Conservation (phyloP, 192 early-diverging fungal species). For the Gaertneriomyces semiglobifer region DNA sequence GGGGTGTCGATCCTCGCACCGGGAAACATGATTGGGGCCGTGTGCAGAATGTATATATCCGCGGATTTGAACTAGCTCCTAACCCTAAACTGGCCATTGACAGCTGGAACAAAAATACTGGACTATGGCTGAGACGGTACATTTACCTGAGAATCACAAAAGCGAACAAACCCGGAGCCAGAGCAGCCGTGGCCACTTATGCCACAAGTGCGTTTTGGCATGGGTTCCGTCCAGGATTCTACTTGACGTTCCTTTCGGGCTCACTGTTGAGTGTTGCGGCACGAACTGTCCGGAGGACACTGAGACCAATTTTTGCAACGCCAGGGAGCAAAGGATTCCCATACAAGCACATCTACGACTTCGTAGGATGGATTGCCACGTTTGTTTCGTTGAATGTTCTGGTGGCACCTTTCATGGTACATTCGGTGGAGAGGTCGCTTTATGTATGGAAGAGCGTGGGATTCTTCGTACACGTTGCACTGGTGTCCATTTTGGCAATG, state of each 20-base stretch:
- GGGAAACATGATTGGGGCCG: conserved; percentile 66
- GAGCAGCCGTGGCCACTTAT: conserved; percentile 75
- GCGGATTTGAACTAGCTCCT: conserved; percentile 67
- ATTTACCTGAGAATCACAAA: conserved; percentile 71
- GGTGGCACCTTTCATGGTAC: conserved; percentile 67
- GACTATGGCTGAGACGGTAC: conserved; percentile 81
- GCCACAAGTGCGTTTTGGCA: conserved; percentile 90
- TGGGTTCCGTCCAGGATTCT: conserved; percentile 76
- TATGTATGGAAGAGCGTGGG: conserved; percentile 60
- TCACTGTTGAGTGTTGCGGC: conserved; percentile 56
- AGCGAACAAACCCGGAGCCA: conserved; percentile 51
- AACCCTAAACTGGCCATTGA: conserved; percentile 74
- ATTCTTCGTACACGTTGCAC: conserved; percentile 58
- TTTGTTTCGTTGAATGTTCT: conserved; percentile 66
- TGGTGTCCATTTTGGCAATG: conserved; percentile 9
- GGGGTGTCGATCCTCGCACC: conserved; percentile 56
- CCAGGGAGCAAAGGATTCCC: conserved; percentile 31
- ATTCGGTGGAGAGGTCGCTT: conserved; percentile 53
- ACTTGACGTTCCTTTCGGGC: conserved; percentile 60
- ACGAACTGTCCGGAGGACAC: conserved; percentile 53
- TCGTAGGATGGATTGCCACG: conserved; percentile 65
- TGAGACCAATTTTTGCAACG: conserved; percentile 60
- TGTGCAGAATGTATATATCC: conserved; percentile 74
- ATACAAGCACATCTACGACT: conserved; percentile 62
- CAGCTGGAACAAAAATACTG: conserved; percentile 89